A percentile compares a stretch with the other conserved stretches of the same genome.
Evolutionary conservation across 2,329 filamentous ascomycete species (phyloP).

Genomic region (Alternaria tenuissima): DNA sequence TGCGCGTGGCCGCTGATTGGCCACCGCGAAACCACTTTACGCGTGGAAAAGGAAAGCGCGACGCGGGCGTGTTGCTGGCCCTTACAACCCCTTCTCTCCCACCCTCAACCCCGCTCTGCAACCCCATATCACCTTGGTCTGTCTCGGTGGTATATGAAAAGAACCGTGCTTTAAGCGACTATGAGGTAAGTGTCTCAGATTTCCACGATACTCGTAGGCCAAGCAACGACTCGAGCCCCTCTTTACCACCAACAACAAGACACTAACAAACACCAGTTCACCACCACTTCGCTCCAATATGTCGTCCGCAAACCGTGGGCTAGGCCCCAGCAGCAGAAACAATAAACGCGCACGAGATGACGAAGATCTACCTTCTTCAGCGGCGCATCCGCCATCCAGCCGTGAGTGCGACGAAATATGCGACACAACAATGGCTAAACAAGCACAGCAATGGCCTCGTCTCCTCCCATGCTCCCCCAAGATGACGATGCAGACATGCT

Average conservation of each 20-base stretch:
- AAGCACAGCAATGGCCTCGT: slow-evolving; percentile 63
- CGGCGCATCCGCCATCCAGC: slow-evolving; percentile 67
- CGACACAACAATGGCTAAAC: slow-evolving; percentile 19
- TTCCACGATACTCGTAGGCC: slow-evolving; percentile 6
- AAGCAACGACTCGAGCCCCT: slow-evolving; percentile 25
- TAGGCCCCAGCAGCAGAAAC: slow-evolving; percentile 60
- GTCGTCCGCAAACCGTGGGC: slow-evolving; percentile 82
- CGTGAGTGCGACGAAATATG: slow-evolving; percentile 58
- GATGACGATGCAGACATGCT: slow-evolving; percentile 75
- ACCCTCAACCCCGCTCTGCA: slow-evolving; percentile 14
- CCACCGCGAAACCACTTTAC: slow-evolving; percentile 28
- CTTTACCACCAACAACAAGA: slow-evolving; percentile 22
- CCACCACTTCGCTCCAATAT: slow-evolving; percentile 77
- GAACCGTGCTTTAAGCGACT: slow-evolving; percentile 13
- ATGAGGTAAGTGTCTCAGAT: slow-evolving; percentile 31
- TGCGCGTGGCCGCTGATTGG: slow-evolving; percentile 25
- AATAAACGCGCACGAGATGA: slow-evolving; percentile 75
- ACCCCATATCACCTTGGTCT: neutral
- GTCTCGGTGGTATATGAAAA: slow-evolving; percentile 2
- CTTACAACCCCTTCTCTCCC: slow-evolving; percentile 11
- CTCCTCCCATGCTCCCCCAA: slow-evolving; percentile 71
- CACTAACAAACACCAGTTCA: slow-evolving; percentile 65
- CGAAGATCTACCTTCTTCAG: slow-evolving; percentile 66
- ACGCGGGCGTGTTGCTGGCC: slow-evolving; percentile 23
- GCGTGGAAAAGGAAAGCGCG: slow-evolving; percentile 27